These are phyloP conservation scores for Paramecium pentaurelia DNA, from an alignment of 73 alveolate species.

Conservation along the genomic window DNA sequence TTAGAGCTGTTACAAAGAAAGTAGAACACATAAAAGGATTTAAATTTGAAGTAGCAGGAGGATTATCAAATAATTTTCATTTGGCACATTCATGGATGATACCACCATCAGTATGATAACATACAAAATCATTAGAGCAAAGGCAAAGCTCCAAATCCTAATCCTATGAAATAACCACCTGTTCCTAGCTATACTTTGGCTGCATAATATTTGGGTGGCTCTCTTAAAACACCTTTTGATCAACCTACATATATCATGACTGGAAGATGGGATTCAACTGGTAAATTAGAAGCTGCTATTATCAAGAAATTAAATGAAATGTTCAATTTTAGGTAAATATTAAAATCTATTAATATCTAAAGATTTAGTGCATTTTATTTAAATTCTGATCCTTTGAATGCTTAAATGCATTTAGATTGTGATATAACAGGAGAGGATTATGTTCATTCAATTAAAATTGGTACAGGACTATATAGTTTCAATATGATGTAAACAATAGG, in stretches of 20 bases:
- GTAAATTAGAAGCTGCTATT: constrained; percentile 56
- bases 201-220: constrained; percentile 58
- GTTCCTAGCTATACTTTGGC: constrained; percentile 49
- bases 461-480: constrained; percentile 52
- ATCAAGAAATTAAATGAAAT: constrained; percentile 40
- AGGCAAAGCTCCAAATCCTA: background rate
- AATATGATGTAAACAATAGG: constrained; percentile 55
- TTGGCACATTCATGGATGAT: constrained; percentile 58
- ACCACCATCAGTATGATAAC: constrained; percentile 13
- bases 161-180: constrained; percentile 54
- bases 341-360: background rate
- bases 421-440: constrained; percentile 44
- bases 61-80: constrained; percentile 48
- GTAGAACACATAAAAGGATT: constrained; percentile 63
- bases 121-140: background rate
- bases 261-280: constrained; percentile 62
- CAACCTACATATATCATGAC: constrained; percentile 49
- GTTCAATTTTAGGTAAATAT: background rate
- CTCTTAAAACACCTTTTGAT: background rate
- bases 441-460: constrained; percentile 28
- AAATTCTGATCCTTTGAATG: constrained; percentile 47
- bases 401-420: constrained; percentile 20
- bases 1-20: constrained; percentile 57
- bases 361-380: constrained; percentile 18
- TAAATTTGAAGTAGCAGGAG: constrained; percentile 55